Conservation (phyloP, 371 early-diverging fungal species). For the Apophysomyces ossiformis region DNA sequence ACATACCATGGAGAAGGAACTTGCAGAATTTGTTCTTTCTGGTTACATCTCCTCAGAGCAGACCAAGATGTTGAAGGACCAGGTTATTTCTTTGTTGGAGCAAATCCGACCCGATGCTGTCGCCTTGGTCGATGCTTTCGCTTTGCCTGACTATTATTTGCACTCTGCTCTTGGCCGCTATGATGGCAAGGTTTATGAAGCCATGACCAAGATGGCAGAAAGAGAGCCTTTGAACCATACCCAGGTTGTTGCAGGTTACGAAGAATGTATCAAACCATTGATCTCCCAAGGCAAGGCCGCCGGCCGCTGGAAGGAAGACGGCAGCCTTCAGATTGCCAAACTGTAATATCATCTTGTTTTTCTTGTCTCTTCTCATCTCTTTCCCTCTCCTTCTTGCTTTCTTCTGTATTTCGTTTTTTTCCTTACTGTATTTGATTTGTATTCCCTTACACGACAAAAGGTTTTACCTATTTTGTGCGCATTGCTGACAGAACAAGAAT, state of each 20-base stretch:
- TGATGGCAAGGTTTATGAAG: conserved; percentile 80
- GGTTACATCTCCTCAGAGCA: conserved; percentile 58
- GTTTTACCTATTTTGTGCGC: too few relatives aligned
- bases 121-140: conserved; percentile 79
- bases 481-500: background rate
- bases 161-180: conserved; percentile 77
- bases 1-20: conserved; percentile 67
- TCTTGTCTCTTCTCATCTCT: background rate
- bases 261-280: conserved; percentile 60
- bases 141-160: conserved; percentile 75
- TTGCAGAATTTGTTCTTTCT: conserved; percentile 65
- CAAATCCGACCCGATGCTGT: conserved; percentile 74
- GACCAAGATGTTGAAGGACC: conserved; percentile 49
- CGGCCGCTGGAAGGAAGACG: conserved; percentile 23
- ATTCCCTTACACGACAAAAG: too few relatives aligned
- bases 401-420: background rate
- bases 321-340: conserved; percentile 18
- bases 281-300: conserved; percentile 30
- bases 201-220: conserved; percentile 70
- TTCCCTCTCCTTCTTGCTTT: background rate
- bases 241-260: conserved; percentile 60
- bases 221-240: conserved; percentile 71
- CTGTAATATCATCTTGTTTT: conserved; percentile 14
- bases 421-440: background rate
- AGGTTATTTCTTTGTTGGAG: conserved; percentile 56